Base-by-base conservation (phyloP, 371 early-diverging fungal genomes). In the Actinomucor elegans region DNA sequence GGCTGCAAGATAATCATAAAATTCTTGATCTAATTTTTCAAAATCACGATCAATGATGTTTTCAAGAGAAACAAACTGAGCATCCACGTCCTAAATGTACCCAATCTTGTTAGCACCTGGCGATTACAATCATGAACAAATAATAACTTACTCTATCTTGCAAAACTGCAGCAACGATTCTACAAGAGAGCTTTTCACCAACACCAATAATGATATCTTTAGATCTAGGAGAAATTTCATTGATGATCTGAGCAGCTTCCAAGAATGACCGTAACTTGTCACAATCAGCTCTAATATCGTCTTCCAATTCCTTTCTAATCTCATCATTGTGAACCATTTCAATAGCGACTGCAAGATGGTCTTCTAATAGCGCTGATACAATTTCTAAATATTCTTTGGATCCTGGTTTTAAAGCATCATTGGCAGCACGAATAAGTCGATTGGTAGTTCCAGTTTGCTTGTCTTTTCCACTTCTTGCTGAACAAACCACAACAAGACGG, bases 201-300 rank as follows among this genome's bases (percentile, higher is more conserved):
- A 85, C 84, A 43, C 94, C 92, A 57, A 99, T 86, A 50, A 99
- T 96, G 50, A 95, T 85, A 71, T 99, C 99, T 54, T 88, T 80
- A 2, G 98, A 95, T 52, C 94, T 81, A 42, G 96, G 96, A 15
- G 98, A 96, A 17, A 98, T 90, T 68, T 99, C 99, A 50, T 93
- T 91, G 61, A 99, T 96, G 49, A 94, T 88, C 76, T 91, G 65
- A 26, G 94, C 93, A 3, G 99, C 99, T n/a, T 90, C 83, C 70
- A 98, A 79, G 64, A 97, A 95, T 3, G 83, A 80, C 38, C 81
- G 69, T 20, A 98, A 79, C 14, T 83, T 83, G 23, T 71, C 68
- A 55, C 95, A 96, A 55, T 93, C 95, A 18, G 77, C 73, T 18
- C 75, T 77, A 34, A 98, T 70, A 28, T 83, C 81, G 4, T 67